phyloP scores from a whole-genome alignment of 345 rosid genomes.

The Syzygium grande region DNA sequence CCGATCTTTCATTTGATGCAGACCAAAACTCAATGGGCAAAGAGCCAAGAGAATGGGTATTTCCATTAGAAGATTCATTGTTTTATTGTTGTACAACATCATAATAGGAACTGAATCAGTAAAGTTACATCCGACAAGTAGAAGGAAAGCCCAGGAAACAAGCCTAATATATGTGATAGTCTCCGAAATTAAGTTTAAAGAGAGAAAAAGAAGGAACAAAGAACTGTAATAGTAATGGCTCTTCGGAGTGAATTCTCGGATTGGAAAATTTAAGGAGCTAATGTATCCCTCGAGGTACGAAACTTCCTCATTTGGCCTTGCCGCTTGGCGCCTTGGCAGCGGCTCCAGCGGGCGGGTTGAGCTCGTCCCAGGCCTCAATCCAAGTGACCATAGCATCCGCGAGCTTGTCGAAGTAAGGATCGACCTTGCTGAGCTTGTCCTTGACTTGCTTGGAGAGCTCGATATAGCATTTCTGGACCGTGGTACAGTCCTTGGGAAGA shows the following conservation, averaged over 20 bases:
- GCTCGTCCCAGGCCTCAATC: slow-evolving; percentile 98
- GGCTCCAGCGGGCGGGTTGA: slow-evolving; percentile 30
- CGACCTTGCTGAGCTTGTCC: slow-evolving; percentile 67
- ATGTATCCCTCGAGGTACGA: neutral
- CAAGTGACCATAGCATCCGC: slow-evolving; percentile 91
- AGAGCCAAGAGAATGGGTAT: neutral
- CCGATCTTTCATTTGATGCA: neutral
- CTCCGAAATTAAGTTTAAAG: neutral
- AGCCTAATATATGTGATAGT: neutral
- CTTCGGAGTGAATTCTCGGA: neutral
- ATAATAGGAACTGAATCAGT: no score
- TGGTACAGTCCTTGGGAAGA: slow-evolving; percentile 70
- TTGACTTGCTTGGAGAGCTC: slow-evolving; percentile 74
- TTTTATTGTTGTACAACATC: neutral
- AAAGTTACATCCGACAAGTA: neutral
- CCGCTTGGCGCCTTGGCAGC: slow-evolving; percentile 19
- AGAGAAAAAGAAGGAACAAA: neutral
- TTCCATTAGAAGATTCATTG: neutral
- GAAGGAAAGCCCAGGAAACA: slow-evolving; percentile 3
- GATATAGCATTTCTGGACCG: slow-evolving; percentile 76
- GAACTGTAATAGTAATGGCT: neutral
- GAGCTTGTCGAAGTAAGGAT: slow-evolving; percentile 83
- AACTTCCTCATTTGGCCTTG: slow-evolving; percentile 23
- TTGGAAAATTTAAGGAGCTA: neutral
- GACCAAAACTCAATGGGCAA: neutral